Base-by-base conservation (phyloP, 169 alveolate species). In the Plasmodium berghei region DNA sequence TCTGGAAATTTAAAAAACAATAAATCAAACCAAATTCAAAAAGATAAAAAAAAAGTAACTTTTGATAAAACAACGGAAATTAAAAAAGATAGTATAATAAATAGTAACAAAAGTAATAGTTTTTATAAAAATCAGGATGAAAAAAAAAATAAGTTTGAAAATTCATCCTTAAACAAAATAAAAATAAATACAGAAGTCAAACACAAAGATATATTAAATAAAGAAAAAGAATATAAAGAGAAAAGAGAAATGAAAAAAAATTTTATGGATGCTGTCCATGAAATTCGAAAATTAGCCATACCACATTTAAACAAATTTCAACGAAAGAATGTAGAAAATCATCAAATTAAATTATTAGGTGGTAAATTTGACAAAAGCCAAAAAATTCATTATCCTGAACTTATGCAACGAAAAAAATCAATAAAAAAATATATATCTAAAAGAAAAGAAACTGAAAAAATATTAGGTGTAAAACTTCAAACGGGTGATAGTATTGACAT, bases 371-470 rank as follows among this genome's bases (percentile, higher is more conserved):
- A 75, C 1, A 75, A 75, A 12, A 75, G 88, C 26, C 46, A 93
- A 52, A 92, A 91, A 80, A 77, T 93, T 91, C 96, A 94, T 34
- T 92, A 92, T 58, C 91, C 92, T 45, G 96, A 93, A 71, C 93
- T 90, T 66, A 63, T 89, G 75, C 91, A 73, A 58, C 56, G 96
- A 10, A 72, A 88, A 46, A 87, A 77, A 48, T 93, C 95, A 0
- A 90, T 93, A 8, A 92, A 93, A 66, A 80, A 87, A 45, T 69
- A 91, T 73, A 88, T 93, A 5, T 87, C 63, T 5, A 87, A 93
- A 64, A 89, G 92, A 61, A 87, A 87, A 45, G 83, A 89, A 89
- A 26, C 83, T 73, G 96, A 89, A 70, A 85, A 54, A 54, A 48
- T 90, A 49, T 58, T 64, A 40, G 77, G 71, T 5, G 77, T 62